Evolutionary conservation across 345 rosid species (phyloP).

Genomic region (Camelina hispida): DNA sequence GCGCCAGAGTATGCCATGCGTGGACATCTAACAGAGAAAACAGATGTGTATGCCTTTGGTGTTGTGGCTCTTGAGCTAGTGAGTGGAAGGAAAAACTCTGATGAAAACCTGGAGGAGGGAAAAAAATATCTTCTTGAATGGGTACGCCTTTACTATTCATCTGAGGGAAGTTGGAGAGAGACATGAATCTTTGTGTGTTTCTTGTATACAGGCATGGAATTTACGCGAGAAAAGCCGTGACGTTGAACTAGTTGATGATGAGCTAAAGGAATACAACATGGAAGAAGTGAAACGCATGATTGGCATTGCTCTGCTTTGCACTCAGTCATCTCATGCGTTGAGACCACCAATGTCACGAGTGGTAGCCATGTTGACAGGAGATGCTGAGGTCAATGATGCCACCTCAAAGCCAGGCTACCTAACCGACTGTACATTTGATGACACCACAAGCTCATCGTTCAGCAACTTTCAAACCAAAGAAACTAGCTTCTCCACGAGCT

Average conservation of each 20-base stretch:
- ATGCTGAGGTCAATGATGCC: slow-evolving; percentile 54
- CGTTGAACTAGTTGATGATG: slow-evolving; percentile 52
- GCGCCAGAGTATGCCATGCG: too few species aligned
- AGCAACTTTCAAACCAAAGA: slow-evolving; percentile 27
- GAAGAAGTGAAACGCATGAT: slow-evolving; percentile 59
- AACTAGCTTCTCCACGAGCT: slow-evolving; percentile 27
- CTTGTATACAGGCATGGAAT: slow-evolving; percentile 57
- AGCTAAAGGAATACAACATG: slow-evolving; percentile 44
- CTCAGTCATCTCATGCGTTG: slow-evolving; percentile 55
- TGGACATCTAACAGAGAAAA: too few species aligned
- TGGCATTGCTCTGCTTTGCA: slow-evolving; percentile 65
- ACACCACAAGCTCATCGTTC: slow-evolving; percentile 42
- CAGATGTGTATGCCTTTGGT: too few species aligned
- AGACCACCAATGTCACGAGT: slow-evolving; percentile 78
- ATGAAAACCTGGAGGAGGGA: slow-evolving; percentile 38
- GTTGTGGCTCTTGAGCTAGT: too few species aligned
- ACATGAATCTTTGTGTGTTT: neutral
- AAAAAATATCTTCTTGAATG: slow-evolving; percentile 66
- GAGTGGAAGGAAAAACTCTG: too few species aligned
- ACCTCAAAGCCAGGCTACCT: slow-evolving; percentile 59
- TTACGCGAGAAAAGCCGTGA: slow-evolving; percentile 53
- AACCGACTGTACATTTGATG: slow-evolving; percentile 58
- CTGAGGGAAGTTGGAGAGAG: too few species aligned
- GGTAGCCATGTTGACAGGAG: slow-evolving; percentile 70
- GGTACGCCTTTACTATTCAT: slow-evolving; percentile 43